Base-by-base conservation (phyloP, 768 basidiomycete species). In the Boletellus ananiceps region DNA sequence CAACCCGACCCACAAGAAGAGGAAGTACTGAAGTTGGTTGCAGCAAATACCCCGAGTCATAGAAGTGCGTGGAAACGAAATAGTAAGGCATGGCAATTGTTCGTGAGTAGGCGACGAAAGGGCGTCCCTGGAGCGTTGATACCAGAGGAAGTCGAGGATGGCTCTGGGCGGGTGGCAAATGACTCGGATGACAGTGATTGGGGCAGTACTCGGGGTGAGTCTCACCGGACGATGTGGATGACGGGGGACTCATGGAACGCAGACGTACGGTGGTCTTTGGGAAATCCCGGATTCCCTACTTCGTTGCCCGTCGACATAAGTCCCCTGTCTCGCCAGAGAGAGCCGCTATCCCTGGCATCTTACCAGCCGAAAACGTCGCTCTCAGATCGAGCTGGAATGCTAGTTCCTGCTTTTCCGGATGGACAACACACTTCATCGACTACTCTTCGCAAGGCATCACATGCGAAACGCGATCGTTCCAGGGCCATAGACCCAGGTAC, bases 401-500 rank as follows among this genome's bases (percentile, higher is more conserved):
- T 60, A 27, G 72, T 63, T 40, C 67, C 56, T 12, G 63, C 53
- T 33, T 64, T 52, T 47, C 68, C 56, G 2, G 44, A 44, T 21
- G 40, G 51, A 38, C 57, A 56, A 38, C 51, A 42, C 48, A 47
- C 56, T 7, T 73, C 82, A 14, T 74, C 82, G 2, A 61, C 74
- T 34, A 74, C 78, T 1, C 56, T 82, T 27, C 83, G 84, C 21
- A 82, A 71, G 56, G 80, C 80, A 11, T 71, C 76, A 4, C 88
- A 88, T 62, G 82, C 82, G 3, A 81, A 81, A 58, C 83, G 86
- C 25, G 86, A 88, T 64, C 78, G 78, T 36, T 67, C 67, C 46
- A 80, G 83, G 29, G 70, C 75, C 1, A 72, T 83, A 56, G 87
- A 89, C 60, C 86, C 86, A 1, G 88, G 87, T 7, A 70, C 80